phyloP scores from a whole-genome alignment of 208 protist species.

The Trypanosoma theileri region DNA sequence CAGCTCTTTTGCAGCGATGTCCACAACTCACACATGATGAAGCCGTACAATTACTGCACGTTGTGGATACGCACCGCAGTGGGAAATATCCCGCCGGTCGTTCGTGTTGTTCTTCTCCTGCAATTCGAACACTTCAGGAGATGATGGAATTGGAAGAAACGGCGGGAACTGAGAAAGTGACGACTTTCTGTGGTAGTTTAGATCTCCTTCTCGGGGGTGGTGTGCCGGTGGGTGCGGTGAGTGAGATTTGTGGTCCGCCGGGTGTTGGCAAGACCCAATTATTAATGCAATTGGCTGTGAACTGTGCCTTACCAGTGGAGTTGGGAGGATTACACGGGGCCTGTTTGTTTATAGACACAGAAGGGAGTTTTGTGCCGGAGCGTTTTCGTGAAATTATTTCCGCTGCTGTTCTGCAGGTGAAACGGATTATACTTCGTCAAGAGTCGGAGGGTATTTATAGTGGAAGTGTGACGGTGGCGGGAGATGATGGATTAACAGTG shows the following conservation, averaged over 20 bases:
- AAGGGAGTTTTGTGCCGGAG: conserved; percentile 85
- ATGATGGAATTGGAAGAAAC: conserved; percentile 7
- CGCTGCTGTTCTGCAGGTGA: conserved; percentile 51
- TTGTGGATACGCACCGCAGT: neutral
- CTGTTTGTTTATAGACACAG: conserved; percentile 91
- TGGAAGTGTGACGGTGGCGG: neutral
- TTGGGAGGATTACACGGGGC: conserved; percentile 74
- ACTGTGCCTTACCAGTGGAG: conserved; percentile 51
- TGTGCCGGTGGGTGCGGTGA: conserved; percentile 55
- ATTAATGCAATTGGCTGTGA: conserved; percentile 86
- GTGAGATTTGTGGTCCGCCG: conserved; percentile 85
- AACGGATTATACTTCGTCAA: conserved; percentile 18
- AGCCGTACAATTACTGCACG: conserved; percentile 22
- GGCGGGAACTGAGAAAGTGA: conserved; percentile 28
- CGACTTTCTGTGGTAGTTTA: conserved; percentile 71
- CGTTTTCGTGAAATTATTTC: conserved; percentile 73
- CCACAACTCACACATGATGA: conserved; percentile 21
- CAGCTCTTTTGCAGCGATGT: conserved; percentile 10
- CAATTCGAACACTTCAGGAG: conserved; percentile 17
- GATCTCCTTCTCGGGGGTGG: conserved; percentile 81
- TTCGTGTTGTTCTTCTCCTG: conserved; percentile 1
- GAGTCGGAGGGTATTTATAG: conserved; percentile 10
- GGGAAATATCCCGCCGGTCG: neutral
- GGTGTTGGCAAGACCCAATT: conserved; percentile 93
- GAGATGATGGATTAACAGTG: neutral